Evolutionary conservation across 441 rosid genomes (phyloP), one percentile per base, ranked within the genome.

Genomic region (Arabidopsis lyrata): DNA sequence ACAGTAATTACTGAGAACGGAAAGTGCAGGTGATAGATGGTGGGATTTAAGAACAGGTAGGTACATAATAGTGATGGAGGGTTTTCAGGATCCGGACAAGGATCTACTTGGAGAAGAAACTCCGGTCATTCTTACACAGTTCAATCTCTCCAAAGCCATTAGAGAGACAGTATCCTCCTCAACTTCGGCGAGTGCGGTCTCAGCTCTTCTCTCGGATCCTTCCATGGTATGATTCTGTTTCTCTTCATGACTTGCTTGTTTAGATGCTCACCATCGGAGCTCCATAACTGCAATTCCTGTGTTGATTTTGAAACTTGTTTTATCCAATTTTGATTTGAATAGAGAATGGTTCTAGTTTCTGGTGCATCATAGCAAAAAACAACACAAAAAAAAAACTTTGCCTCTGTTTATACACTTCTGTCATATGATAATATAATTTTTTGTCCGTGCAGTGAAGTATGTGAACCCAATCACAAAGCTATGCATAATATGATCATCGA

Each of bases 141-240:
- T 73, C 73, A 93, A 91, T 47, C 77, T 89, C 32, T 71, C 88
- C 2, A 81, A 83, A 81, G 90, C 94, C 47, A 87, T 91, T 65
- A 80, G 82, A 80, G 82, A 70, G 89, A 88, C 53, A 84, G 84
- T 75, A 78, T 90, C 77, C 87, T 81, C 34, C 65, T 80, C 31
- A 89, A 85, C 68, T 89, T 86, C 56, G 93, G 92, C 27, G 93
- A 93, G 73, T 93, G 84, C 47, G 88, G 95, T 70, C 77, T 91
- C 32, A 89, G 84, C n/a, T 90, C 95, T 20, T 84, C 89, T 5
- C 77, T 88, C 38, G 85, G 90, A 58, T 88, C 91, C 0, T 78
- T 90, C 56, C 91, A 88, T 7, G 20, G 20, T n/a, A n/a, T n/a
- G 18, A n/a, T 5, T 42, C 48, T 42, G 18, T 44, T 44, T 14